A percentile compares a stretch with the other conserved stretches of the same genome.
phyloP scores from a whole-genome alignment of 768 basidiomycete genomes.

The Hemileccinum impolitum region DNA sequence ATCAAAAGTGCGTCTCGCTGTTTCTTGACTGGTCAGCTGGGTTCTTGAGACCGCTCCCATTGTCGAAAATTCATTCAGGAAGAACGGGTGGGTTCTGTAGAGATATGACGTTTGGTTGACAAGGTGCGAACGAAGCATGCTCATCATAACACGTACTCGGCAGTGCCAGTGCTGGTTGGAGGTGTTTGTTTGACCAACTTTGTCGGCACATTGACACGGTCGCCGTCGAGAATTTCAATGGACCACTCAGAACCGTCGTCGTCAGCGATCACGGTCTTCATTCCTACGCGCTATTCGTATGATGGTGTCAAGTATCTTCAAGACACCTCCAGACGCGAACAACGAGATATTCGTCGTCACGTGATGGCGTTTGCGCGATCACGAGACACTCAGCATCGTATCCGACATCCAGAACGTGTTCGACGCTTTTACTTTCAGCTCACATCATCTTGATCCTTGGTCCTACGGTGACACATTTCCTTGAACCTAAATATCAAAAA shows the following conservation, averaged over 20 bases:
- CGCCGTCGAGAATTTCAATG: slow-evolving; percentile 30
- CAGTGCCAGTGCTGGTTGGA: background rate
- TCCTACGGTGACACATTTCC: no score
- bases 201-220: slow-evolving; percentile 7
- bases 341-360: slow-evolving; percentile 6
- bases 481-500: no score
- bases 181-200: slow-evolving; percentile 21
- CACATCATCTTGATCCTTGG: no score
- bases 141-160: slow-evolving; percentile 14
- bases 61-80: slow-evolving; percentile 14
- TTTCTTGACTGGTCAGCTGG: background rate
- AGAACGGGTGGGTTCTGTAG: slow-evolving; percentile 20
- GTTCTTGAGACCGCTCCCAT: background rate
- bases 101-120: slow-evolving; percentile 3
- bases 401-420: no score
- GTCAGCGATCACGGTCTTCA: slow-evolving; percentile 15
- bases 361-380: slow-evolving; percentile 14
- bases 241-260: slow-evolving; percentile 27
- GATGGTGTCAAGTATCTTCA: background rate
- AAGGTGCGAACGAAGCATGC: slow-evolving; percentile 10
- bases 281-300: slow-evolving; percentile 7
- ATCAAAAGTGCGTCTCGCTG: background rate
- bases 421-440: no score
- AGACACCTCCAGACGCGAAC: background rate
- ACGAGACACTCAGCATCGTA: no score